Evolutionary conservation across 2,329 filamentous ascomycete species (phyloP), one percentile per base, ranked within the genome.

Genomic region (Curvularia verruculosa): DNA sequence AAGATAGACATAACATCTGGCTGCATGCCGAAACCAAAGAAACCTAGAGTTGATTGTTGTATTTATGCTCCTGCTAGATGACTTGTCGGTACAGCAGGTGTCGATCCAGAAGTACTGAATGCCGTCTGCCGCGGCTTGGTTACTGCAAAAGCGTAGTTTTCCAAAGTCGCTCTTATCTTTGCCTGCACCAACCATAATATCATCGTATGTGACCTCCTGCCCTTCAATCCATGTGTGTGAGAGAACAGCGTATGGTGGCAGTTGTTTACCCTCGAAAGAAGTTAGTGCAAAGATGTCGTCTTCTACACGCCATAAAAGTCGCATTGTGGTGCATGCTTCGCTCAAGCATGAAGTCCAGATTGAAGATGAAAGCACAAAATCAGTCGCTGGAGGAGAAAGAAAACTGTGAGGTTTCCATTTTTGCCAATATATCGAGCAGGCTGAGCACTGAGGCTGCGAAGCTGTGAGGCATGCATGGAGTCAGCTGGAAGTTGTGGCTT

Each of bases 161-260:
- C 15, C 15, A 44, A 60, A 66, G 36, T 57, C 59, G 15, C 21
- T 39, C 46, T 64, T 64, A 40, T 55, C 26, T 36, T 53, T 52
- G 36, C 55, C 59, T 47, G 54, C 50, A 34, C 63, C 62, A 18
- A 36, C 45, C 5, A 64, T 9, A 29, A 65, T 51, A 31, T 66
- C 61, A 31, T 57, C 37, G 29, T 61, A 65, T 23, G 55, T 65
- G 37, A 66, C 60, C 51, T 66, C 64, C 13, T 34, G 31, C 15
- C 56, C 56, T 3, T 61, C 54, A 4, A 47, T 51, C 61, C 60
- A 66, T 49, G 54, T 63, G 50, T 66, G 64, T 29, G 64, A 66
- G 29, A 68, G 64, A 29, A 68, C 67, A 24, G 61, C 59, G 48
- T 68, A 65, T 28, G 59, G 56, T 49, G 61, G 64, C 46, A 39